Base-by-base conservation (phyloP, 2,329 filamentous ascomycete genomes). In the Nothophaeocryptopus gaeumannii region DNA sequence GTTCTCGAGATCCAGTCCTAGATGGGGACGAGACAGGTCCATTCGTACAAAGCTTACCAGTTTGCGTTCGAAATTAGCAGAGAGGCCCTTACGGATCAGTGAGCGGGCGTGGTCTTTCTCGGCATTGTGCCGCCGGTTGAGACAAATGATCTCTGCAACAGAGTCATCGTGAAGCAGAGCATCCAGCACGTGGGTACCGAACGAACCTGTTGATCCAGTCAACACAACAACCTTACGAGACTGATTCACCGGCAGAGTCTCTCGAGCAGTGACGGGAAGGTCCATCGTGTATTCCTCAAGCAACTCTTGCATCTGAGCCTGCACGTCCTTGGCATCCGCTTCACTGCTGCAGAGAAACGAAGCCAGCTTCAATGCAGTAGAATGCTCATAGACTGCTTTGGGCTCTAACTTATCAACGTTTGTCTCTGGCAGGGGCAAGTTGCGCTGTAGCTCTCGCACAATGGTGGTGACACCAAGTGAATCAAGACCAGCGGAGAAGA, bases 331-430 rank as follows among this genome's bases (percentile, higher is more conserved):
- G 39, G 37, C 46, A 37, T 46, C 43, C 10, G 45, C 16, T 10
- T 38, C 45, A 39, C 38, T 33, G 10, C 49, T 46, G 31, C 40
- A 46, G 5, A 55, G 30, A 36, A 45, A 55, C 20, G 59, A 55
- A 0, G 79, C 80, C n/a, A 62, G 47, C 7, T 71, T 70, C 5
- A 70, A 68, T 15, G 76, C 72, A 1, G 79, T 63, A 11, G 80
- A 67, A 1, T 72, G 61, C 2, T 66, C 60, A n/a, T 56, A 55
- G 3, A 67, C 45, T 0, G 69, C 70, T 1, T 73, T 64, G 7
- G 60, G 41, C 3, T 73, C 62, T 0, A 78, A 59, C 1, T 68
- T 59, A 35, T 66, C 36, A 63, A 72, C 70, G 1, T 62, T 64
- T 0, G 65, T 60, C 3, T 67, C 55, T 8, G 43, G 51, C 52